These are phyloP conservation scores for Coniochaeta sp. DNA, from an alignment of 2,329 filamentous ascomycete species.

Conservation along the genomic window DNA sequence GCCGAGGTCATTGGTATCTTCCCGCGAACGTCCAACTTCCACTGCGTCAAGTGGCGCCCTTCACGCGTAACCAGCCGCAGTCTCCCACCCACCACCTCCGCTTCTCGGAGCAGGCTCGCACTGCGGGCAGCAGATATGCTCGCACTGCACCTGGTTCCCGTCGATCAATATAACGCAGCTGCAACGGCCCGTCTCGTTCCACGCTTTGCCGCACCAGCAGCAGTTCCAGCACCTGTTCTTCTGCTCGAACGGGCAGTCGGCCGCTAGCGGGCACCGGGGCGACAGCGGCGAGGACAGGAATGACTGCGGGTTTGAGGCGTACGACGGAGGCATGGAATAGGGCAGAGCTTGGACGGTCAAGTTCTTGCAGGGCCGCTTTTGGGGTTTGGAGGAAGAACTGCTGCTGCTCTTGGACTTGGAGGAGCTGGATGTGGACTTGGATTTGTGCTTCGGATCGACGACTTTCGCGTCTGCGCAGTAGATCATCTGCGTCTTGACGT, in stretches of 20 bases:
- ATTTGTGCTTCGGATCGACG: too few species aligned
- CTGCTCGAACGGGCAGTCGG: constrained; percentile 40
- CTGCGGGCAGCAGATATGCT: constrained; percentile 46
- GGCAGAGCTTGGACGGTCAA: constrained; percentile 34
- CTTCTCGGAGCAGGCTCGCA: constrained; percentile 37
- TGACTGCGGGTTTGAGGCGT: constrained; percentile 22
- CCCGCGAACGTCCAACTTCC: not conserved
- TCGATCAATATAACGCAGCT: constrained; percentile 46
- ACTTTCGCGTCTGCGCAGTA: constrained; percentile 39
- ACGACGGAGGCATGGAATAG: constrained; percentile 40
- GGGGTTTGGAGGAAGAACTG: constrained; percentile 17
- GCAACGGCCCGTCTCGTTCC: constrained; percentile 42
- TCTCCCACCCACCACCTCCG: constrained; percentile 6
- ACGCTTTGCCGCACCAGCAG: constrained; percentile 49
- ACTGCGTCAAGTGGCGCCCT: not conserved
- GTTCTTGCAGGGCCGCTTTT: constrained; percentile 32
- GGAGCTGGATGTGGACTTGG: too few species aligned
- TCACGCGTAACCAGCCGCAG: not conserved
- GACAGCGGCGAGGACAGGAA: constrained; percentile 20
- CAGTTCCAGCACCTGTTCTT: constrained; percentile 46
- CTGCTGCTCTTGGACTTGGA: too few species aligned
- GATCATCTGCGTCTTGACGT: constrained; percentile 35
- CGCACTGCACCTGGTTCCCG: constrained; percentile 40
- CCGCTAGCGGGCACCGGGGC: constrained; percentile 36
- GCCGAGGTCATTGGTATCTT: not conserved